Evolutionary conservation across 805 yeast genomes (phyloP), one percentile per base, ranked within the genome.

Genomic region (Huiozyma sinensis): DNA sequence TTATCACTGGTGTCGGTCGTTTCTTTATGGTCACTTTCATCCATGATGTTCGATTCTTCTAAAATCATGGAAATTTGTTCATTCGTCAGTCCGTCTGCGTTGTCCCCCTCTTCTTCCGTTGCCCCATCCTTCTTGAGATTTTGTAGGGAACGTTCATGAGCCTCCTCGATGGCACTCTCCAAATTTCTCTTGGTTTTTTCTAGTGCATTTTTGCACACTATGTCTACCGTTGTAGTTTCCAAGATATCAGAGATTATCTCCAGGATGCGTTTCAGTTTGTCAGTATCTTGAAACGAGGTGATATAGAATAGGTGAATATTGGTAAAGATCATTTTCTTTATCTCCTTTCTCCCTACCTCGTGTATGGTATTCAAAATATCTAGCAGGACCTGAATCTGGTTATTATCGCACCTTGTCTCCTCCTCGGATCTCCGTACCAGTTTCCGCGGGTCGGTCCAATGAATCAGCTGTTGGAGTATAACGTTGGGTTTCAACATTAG

Each of bases 391-490:
- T 69, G 70, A 3, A 79, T 58, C 49, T 83, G 92, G 6, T 76
- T 64, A 8, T 71, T 59, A 36, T 76, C 73, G n/a, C 54, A 54
- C 4, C 55, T 56, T 3, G 69, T 61, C 1, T 65, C 72, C 2
- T 65, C 74, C 6, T 68, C 67, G 1, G 68, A 52, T 36, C 66
- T 63, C 46, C 75, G 72, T 3, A 78, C 86, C 7, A 81, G 64
- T 49, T 78, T 75, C 38, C 67, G 64, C 6, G 95, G 95, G 58
- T 87, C 90, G 13, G 95, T 82, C 95, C 96, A 86, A 54, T 79
- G 77, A 27, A 83, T 67, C 39, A 90, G 62, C 53, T 85, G 95
- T 50, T 80, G 87, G 31, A 82, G 64, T 2, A 83, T 74, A 7
- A 68, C 67, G 9, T 71, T 64, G 0, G 86, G 82, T 33, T 55